Evolutionary conservation across 164 flowering plant species (phyloP).

Genomic region (Cinnamomum micranthum): DNA sequence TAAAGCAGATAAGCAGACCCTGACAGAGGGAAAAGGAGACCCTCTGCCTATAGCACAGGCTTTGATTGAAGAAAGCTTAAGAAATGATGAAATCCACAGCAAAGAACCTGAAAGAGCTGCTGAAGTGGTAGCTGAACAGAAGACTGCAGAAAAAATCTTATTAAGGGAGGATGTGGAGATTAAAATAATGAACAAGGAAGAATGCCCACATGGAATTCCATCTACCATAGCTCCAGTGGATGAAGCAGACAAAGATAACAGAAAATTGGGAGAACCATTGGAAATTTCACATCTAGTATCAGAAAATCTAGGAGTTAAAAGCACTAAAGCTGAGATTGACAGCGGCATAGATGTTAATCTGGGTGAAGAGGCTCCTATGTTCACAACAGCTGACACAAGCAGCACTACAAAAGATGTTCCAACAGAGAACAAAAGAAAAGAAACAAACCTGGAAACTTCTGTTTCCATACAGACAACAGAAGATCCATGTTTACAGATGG

Average conservation of each 20-base stretch:
- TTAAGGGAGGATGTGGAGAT: neutral
- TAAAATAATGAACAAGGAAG: neutral
- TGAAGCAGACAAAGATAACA: neutral
- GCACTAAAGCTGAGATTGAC: constrained; percentile 1
- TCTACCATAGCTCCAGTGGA: neutral
- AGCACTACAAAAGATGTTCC: constrained; percentile 6
- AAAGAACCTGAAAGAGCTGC: neutral
- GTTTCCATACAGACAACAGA: constrained; percentile 1
- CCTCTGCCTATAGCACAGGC: no score
- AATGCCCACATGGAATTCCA: neutral
- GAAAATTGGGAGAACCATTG: neutral
- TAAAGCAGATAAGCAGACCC: no score
- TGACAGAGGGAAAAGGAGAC: no score
- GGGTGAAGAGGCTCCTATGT: constrained; percentile 10
- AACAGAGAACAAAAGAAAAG: constrained; percentile 7
- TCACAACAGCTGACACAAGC: constrained; percentile 3
- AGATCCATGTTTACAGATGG: neutral
- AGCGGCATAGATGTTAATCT: neutral
- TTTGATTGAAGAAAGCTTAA: neutral
- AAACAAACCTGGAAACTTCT: constrained; percentile 5
- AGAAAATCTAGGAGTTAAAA: constrained; percentile 7
- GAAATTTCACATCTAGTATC: neutral
- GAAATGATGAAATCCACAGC: neutral
- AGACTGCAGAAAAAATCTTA: neutral
- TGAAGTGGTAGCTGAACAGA: neutral